Conservation (phyloP, 2,329 filamentous ascomycete genomes). For the Cryphonectria naterciae region DNA sequence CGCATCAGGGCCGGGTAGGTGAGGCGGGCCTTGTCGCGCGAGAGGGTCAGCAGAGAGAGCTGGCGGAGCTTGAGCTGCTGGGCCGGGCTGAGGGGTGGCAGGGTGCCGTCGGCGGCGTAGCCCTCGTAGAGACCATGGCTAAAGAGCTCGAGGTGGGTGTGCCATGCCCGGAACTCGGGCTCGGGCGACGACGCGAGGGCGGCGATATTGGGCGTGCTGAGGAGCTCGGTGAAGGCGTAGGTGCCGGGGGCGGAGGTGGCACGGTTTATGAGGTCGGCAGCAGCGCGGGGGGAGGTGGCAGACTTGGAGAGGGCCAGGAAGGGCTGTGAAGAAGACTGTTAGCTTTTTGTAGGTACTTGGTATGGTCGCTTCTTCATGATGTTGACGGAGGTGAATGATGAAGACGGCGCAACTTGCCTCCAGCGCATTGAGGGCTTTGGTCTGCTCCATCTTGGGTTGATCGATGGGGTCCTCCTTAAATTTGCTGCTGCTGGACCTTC, state of each 20-base stretch:
- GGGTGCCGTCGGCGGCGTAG: conserved; percentile 37
- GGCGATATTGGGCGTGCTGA: conserved; percentile 79
- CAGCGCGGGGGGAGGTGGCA: conserved; percentile 79
- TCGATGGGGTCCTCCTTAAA: background rate
- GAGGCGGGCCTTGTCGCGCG: conserved; percentile 57
- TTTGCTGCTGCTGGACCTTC: background rate
- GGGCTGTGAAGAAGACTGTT: conserved; percentile 62
- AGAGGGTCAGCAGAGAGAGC: conserved; percentile 83
- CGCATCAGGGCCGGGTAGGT: conserved; percentile 72
- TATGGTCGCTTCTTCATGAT: background rate
- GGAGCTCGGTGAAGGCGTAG: conserved; percentile 92
- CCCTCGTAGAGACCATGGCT: conserved; percentile 68
- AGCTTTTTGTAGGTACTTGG: background rate
- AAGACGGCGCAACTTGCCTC: conserved; percentile 50
- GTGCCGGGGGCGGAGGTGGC: conserved; percentile 90
- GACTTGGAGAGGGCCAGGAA: conserved; percentile 88
- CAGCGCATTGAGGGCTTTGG: conserved; percentile 66
- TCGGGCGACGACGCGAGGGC: conserved; percentile 64
- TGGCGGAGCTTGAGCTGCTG: conserved; percentile 88
- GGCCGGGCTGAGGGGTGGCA: conserved; percentile 72
- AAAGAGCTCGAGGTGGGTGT: conserved; percentile 83
- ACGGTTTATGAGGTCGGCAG: conserved; percentile 82
- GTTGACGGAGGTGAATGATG: background rate
- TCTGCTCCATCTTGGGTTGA: conserved; percentile 70
- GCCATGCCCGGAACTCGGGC: conserved; percentile 54